A percentile compares a stretch with the other conserved stretches of the same genome.
Evolutionary conservation across 495 filamentous ascomycete species (phyloP).

Genomic region (Jackrogersella multiformis): DNA sequence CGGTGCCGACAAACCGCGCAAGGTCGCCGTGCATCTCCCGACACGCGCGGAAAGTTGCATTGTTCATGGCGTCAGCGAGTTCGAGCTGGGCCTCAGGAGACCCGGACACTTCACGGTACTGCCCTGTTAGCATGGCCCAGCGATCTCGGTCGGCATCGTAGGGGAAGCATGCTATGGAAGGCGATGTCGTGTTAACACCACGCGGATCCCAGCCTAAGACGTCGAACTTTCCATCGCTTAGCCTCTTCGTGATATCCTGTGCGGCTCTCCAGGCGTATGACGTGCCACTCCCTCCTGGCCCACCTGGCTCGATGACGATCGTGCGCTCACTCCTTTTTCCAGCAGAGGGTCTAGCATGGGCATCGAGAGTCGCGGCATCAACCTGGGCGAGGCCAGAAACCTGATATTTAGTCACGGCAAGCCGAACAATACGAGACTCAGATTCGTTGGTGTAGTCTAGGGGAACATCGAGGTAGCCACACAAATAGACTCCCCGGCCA

Average conservation of each 20-base stretch:
- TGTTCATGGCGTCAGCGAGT: slow-evolving; percentile 52
- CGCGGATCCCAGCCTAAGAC: slow-evolving; percentile 67
- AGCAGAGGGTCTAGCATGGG: slow-evolving; percentile 1
- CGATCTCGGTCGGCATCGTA: slow-evolving; percentile 53
- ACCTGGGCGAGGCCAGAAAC: slow-evolving; percentile 53
- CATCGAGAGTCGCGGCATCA: neutral
- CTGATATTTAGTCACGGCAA: slow-evolving; percentile 57
- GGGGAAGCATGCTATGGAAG: slow-evolving; percentile 60
- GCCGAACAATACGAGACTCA: slow-evolving; percentile 53
- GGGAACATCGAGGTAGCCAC: slow-evolving; percentile 58
- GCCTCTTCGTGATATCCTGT: slow-evolving; percentile 46
- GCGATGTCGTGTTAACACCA: slow-evolving; percentile 62
- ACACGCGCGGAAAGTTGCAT: slow-evolving; percentile 55
- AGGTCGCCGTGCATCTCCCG: slow-evolving; percentile 56
- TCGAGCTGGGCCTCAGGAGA: slow-evolving; percentile 49
- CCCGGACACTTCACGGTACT: slow-evolving; percentile 49
- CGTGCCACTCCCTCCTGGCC: slow-evolving; percentile 58
- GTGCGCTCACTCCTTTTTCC: slow-evolving; percentile 56
- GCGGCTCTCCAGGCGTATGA: slow-evolving; percentile 50
- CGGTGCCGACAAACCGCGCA: slow-evolving; percentile 53
- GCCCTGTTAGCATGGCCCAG: slow-evolving; percentile 51
- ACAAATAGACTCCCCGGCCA: slow-evolving; percentile 56
- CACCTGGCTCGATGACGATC: slow-evolving; percentile 59
- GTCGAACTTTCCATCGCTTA: slow-evolving; percentile 56
- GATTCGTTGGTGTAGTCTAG: slow-evolving; percentile 58